Base-by-base conservation (phyloP, 2,329 filamentous ascomycete species). In the Fonsecaea erecta region DNA sequence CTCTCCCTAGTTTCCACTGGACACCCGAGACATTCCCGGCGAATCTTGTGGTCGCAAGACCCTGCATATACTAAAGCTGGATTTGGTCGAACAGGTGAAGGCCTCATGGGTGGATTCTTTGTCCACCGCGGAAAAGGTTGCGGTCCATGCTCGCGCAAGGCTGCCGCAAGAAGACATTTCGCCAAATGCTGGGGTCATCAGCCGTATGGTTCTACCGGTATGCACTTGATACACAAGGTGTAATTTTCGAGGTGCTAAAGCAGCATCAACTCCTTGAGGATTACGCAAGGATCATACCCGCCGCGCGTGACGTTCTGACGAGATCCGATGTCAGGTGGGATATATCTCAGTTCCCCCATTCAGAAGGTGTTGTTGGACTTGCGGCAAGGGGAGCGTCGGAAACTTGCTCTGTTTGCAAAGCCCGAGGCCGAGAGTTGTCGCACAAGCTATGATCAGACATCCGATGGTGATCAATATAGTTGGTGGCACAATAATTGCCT, bases 161-260 rank as follows among this genome's bases (percentile, higher is more conserved):
- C 54, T 57, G 35, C 34, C 54, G 9, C 21, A 46, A 46, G 2
- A 34, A 5, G n/a, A n/a, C 18, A 26, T 30, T n/a, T n/a, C 32
- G 35, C 54, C 26, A 37, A 1, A 26, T 40, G 34, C 54, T 40
- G 16, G 37, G 37, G 8, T n/a, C 24, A 14, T n/a, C n/a, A 16
- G 54, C 54, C 35, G 54, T 12, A 43, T 43, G 54, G 54, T 43
- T 57, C 54, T 43, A 43, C 54, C 35, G 54, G 54, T 57, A 57
- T 57, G 28, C 21, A 30, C 2, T 16, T 57, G 37, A 26, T 28
- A 46, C 14, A 34, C 3, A 30, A 0, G 14, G 12, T 34, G 30
- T 54, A 26, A 40, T 46, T 30, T 57, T 30, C 34, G 7, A 11
- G 12, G 9, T 30, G 54, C 40, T n/a, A 57, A 57, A 57, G 54